Base-by-base conservation (phyloP, 2,329 filamentous ascomycete species). In the Dryadomyces quercus-mongolicae region DNA sequence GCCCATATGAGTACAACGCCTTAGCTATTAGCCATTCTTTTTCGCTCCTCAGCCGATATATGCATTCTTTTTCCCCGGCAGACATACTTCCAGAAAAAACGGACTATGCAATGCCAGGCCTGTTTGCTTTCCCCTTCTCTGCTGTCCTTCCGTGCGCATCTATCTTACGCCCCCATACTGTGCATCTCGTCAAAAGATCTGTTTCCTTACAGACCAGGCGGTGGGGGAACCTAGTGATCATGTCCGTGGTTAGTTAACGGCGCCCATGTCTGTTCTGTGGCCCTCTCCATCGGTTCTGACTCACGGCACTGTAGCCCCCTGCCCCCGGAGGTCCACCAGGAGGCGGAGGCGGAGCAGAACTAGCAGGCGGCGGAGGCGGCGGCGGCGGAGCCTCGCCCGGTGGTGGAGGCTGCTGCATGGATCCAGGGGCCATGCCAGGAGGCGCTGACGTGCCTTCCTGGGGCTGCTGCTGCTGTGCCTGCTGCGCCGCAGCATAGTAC, bases 261-360 rank as follows among this genome's bases (percentile, higher is more conserved):
- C 9, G 10, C n/a, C 7, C 7, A 51, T 8, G 3, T 36, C 20
- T 21, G n/a, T n/a, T n/a, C n/a, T n/a, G n/a, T 13, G 3, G 9
- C 34, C 10, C 15, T 31, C 25, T 4, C n/a, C n/a, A 5, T 31
- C 25, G 25, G 25, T 31, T 31, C 13, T 38, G 12, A 71, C 81
- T 62, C 78, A 86, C 85, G 62, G 82, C 75, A 61, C 78, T 81
- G 64, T 87, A 89, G 49, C 76, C 72, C 51, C 73, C 70, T 46
- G 65, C 65, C 54, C 76, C 75, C n/a, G 77, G 73, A 49, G 77
- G 74, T 8, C 71, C 69, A 45, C 76, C 76, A 6, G 73, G 68
- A n/a, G 75, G 73, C 13, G 78, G 72, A 31, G 76, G 76, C 12
- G 82, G 82, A 40, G 56, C 45, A 13, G 56, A 40, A 10, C 76